Evolutionary conservation across 805 yeast genomes (phyloP), one percentile per base, ranked within the genome.

Genomic region (Grigorovia transvaalensis): DNA sequence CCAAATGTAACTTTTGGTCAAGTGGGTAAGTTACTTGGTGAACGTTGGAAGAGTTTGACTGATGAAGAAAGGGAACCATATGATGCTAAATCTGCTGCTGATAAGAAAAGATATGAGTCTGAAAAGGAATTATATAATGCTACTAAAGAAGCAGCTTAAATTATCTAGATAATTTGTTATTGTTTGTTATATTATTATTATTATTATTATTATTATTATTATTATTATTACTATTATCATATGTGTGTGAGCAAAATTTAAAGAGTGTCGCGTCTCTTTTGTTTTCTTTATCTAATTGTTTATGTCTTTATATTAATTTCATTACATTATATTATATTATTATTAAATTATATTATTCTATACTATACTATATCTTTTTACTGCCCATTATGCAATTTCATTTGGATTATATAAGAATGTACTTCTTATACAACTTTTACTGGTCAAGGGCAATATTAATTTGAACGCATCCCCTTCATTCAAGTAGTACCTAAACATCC

Each of bases 1-100:
- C 97, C 98, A 64, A 96, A 96, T 69, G 86, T 90, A 62, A 74
- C 90, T 45, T 93, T 93, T 66, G 99, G 95, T 60, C 95, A 89
- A 75, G 91, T 93, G 59, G 98, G 98, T 69, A 88, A 85, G 73
- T 71, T 88, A 56, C 81, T 93, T 65, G 99, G 99, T 71, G 96
- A 89, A 72, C 85, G 79, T 74, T 93, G 99, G 99, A 89, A 88
- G 81, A 88, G 90, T 56, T 77, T 93, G 61, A 75, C 77, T 59
- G 82, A 81, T 51, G 90, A 84, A 49, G 95, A 84, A 59, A 93
- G 88, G 77, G 74, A 70, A 60, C 97, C 96, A 57, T 93, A 89
- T 74, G 96, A 88, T 74, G 80, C 79, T 62, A 86, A 88, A 77
- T 98, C 98, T 61, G 93, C 82, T 59, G 84, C 86, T 61, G 99